Evolutionary conservation across 2,329 filamentous ascomycete species (phyloP).

Genomic region (Botrytis fabae): DNA sequence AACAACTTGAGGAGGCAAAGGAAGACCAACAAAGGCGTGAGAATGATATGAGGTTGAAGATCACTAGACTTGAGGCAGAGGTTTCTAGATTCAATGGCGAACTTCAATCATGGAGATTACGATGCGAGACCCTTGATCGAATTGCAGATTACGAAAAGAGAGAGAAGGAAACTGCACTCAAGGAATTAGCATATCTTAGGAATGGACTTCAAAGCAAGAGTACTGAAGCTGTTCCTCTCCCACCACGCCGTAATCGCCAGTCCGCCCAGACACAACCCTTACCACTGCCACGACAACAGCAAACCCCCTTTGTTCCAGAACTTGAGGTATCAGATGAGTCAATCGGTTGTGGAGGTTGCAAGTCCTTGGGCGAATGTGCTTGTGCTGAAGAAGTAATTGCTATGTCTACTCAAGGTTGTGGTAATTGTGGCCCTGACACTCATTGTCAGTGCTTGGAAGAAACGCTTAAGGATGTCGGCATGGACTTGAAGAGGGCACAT

Average conservation of each 20-base stretch:
- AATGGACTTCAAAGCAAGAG: slow-evolving; percentile 38
- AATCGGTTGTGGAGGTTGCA: slow-evolving; percentile 58
- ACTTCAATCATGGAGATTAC: slow-evolving; percentile 40
- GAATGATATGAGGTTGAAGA: slow-evolving; percentile 55
- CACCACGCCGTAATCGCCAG: slow-evolving; percentile 39
- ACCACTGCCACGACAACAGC: slow-evolving; percentile 29
- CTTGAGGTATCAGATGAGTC: slow-evolving; percentile 14
- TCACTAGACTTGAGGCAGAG: slow-evolving; percentile 62
- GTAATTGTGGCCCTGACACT: slow-evolving; percentile 61
- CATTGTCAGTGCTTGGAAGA: slow-evolving; percentile 63
- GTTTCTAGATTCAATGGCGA: slow-evolving; percentile 59
- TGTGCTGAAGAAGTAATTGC: slow-evolving; percentile 60
- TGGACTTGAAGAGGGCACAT: slow-evolving; percentile 38
- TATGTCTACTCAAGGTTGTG: slow-evolving; percentile 60
- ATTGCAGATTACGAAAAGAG: slow-evolving; percentile 42
- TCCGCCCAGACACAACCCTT: slow-evolving; percentile 19
- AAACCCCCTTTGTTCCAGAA: slow-evolving; percentile 31
- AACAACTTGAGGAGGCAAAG: slow-evolving; percentile 63
- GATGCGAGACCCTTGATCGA: slow-evolving; percentile 40
- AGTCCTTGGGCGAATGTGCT: slow-evolving; percentile 53
- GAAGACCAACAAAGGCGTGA: slow-evolving; percentile 58
- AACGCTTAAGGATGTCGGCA: slow-evolving; percentile 32
- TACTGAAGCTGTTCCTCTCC: slow-evolving; percentile 46
- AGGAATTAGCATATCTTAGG: slow-evolving; percentile 43
- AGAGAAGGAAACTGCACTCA: slow-evolving; percentile 47